Base-by-base conservation (phyloP, 2,329 filamentous ascomycete species). In the Aspergillus novoparasiticus region DNA sequence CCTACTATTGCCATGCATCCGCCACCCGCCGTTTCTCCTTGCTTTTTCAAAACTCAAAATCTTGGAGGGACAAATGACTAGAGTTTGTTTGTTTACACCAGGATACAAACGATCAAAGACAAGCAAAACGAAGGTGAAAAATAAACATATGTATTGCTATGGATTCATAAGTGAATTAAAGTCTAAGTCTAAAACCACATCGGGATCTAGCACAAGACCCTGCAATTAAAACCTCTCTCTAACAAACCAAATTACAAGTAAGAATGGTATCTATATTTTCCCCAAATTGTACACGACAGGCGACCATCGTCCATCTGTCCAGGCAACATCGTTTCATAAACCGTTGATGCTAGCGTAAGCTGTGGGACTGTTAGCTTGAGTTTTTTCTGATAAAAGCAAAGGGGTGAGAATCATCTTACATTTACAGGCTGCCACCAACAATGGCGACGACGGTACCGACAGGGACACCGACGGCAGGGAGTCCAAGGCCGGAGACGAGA, bases 401-500 rank as follows among this genome's bases (percentile, higher is more conserved):
- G 23, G 8, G 36, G 2, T 19, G 16, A 3, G 5, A 8, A 5
- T 36, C 30, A 32, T 36, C 36, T 41, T 51, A 51, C 48, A n/a
- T 51, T 51, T 51, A 51, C 26, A 51, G 14, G 14, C 26, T n/a
- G 6, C 1, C 11, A 10, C 48, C 48, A 11, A 51, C 26, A 6
- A 9, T 51, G 9, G 48, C 48, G 11, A 51, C 5, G 9, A 51
- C 26, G 26, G 23, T 51, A 51, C 48, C 48, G 26, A 57, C 5
- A 12, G 73, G 69, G 34, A 34, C 64, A 39, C 66, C 72, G 36
- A 73, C 68, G 28, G 28, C 68, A 26, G 59, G 45, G 41, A 76
- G 72, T 34, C 73, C 73, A 3, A 76, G 72, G 61, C 70, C 66
- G 32, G 67, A 63, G 63, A 75, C 61, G 56, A 75, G 69, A 16